Base-by-base conservation (phyloP, 345 rosid genomes). In the Populus pruinosa region DNA sequence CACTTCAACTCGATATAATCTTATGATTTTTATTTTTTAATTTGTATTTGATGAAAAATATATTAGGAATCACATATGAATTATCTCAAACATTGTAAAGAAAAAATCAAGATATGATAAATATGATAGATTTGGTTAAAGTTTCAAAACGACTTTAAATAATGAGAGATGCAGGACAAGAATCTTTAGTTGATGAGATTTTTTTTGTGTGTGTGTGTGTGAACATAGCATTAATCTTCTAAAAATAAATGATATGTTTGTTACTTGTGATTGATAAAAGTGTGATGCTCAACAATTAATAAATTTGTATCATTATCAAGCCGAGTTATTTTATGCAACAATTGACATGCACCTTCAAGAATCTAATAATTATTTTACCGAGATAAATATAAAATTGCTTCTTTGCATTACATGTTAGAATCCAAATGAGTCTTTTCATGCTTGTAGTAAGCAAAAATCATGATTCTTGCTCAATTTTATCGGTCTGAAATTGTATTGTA, bases 21-120 rank as follows among this genome's bases (percentile, higher is more conserved):
- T 29, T 79, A 67, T 74, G 13, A 59, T 3, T 73, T 70, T 61
- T n/a, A n/a, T n/a, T 9, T 3, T n/a, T 62, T 77, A 61, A 13
- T 38, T 71, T 50, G 10, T 6, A 64, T 17, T 49, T 72, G 39
- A 78, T 49, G 66, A 23, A 44, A 10, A 13, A n/a, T 17, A 18
- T 71, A 4, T 17, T 72, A 23, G 56, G 76, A 33, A 71, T 78
- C 5, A 71, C 59, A 20, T 17, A 69, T 79, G 67, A 74, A 41
- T 31, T 73, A 7, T 67, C 73, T 8, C 6, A 66, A 16, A 61
- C 44, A 18, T 73, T 79, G 5, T 20, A 67, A 73, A 67, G 17
- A 25, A 73, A 74, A 20, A 43, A 75, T 31, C 23, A 74, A 70
- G 43, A 74, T 18, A 79, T 74, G 13, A 70, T 63, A 1, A 74